These are phyloP conservation scores for Yamadazyma aaseri DNA, from an alignment of 1,139 yeast species.

Conservation along the genomic window DNA sequence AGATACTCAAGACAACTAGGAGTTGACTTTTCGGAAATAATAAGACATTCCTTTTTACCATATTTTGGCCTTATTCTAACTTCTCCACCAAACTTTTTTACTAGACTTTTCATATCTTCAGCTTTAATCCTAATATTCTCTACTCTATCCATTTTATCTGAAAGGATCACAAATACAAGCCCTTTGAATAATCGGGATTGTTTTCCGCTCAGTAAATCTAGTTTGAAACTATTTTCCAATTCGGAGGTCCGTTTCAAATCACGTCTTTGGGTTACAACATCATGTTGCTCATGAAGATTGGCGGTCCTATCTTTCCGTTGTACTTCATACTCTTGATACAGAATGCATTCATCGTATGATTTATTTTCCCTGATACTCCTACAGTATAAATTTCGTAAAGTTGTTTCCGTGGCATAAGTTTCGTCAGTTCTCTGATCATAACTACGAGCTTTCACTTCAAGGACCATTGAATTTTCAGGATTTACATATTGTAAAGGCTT, in stretches of 20 bases:
- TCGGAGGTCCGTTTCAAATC: conserved; percentile 9
- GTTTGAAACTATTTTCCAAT: conserved; percentile 6
- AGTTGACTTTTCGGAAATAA: conserved; percentile 51
- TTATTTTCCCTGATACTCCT: conserved; percentile 70
- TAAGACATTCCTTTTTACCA: conserved; percentile 24
- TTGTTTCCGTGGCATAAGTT: conserved; percentile 63
- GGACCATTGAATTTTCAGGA: conserved; percentile 72
- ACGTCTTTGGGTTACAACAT: conserved; percentile 21
- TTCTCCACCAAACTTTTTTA: conserved; percentile 54
- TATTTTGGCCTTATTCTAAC: conserved; percentile 17
- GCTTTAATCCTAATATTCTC: conserved; percentile 28
- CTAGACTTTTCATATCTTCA: conserved; percentile 34
- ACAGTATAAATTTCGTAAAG: conserved; percentile 77
- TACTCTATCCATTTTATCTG: conserved; percentile 34
- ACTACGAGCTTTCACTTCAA: conserved; percentile 85
- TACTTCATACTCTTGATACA: conserved; percentile 52
- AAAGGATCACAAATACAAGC: conserved; percentile 34
- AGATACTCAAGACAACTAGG: conserved; percentile 44
- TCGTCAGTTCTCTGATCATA: conserved; percentile 49
- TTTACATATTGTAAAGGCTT: conserved; percentile 76
- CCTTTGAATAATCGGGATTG: conserved; percentile 19
- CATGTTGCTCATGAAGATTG: conserved; percentile 27
- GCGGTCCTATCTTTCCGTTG: conserved; percentile 30
- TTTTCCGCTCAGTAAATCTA: neutral
- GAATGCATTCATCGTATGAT: conserved; percentile 51